Conservation (phyloP, 768 basidiomycete genomes). For the Gymnopilus junonius region DNA sequence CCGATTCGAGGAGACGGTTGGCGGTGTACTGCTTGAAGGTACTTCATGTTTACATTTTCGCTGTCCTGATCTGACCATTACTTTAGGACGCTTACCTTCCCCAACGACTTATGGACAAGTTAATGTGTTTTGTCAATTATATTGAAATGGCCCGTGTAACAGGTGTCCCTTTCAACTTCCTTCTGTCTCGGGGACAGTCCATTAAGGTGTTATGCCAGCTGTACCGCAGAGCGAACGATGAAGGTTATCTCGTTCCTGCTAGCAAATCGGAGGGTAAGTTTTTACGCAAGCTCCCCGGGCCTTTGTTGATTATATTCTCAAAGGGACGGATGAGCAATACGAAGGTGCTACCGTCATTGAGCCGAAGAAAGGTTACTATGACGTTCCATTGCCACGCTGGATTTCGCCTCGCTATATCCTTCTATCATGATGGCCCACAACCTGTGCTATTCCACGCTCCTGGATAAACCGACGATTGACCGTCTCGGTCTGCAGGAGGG, state of each 20-base stretch:
- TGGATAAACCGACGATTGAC: conserved; percentile 82
- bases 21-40: conserved; percentile 99
- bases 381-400: conserved; percentile 97
- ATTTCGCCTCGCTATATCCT: conserved; percentile 98
- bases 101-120: conserved; percentile 92
- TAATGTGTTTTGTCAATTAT: conserved; percentile 99
- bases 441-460: conserved; percentile 93
- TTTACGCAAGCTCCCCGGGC: not conserved
- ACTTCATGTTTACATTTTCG: not conserved
- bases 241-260: conserved; percentile 88
- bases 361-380: conserved; percentile 94
- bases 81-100: conserved; percentile 95
- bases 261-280: conserved; percentile 78
- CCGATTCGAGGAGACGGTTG: conserved; percentile 88
- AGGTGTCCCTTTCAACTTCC: conserved; percentile 96
- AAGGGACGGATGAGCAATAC: conserved; percentile 94
- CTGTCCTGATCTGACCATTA: not conserved
- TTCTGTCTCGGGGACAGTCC: conserved; percentile 93
- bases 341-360: conserved; percentile 99
- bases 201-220: conserved; percentile 98
- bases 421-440: conserved; percentile 99
- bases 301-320: conserved; percentile 1
- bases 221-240: conserved; percentile 91
- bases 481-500: conserved; percentile 82
- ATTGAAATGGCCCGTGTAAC: conserved; percentile 99